phyloP scores from a whole-genome alignment of 495 filamentous ascomycete genomes.

The Aspergillus mulundensis region DNA sequence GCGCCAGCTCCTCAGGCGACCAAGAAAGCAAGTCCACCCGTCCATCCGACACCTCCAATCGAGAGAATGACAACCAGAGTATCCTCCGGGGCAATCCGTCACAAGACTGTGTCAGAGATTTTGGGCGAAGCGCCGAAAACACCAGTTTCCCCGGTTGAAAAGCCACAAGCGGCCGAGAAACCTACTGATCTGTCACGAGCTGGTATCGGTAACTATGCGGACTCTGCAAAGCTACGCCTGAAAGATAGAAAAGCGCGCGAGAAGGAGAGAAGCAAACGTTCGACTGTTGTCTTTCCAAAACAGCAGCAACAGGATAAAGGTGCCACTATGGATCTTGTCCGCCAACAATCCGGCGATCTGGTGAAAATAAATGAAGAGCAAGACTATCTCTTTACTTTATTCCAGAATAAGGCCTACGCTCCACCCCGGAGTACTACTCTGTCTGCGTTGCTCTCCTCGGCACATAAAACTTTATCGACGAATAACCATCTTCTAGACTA shows the following conservation, averaged over 20 bases:
- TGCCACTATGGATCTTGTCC: conserved; percentile 33
- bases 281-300: conserved; percentile 78
- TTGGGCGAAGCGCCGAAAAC: conserved; percentile 58
- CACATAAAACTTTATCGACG: conserved; percentile 79
- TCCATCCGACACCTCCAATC: conserved; percentile 28
- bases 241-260: conserved; percentile 54
- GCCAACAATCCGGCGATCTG: conserved; percentile 44
- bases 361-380: conserved; percentile 49
- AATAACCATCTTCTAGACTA: conserved; percentile 70
- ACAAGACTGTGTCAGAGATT: conserved; percentile 72
- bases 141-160: conserved; percentile 29
- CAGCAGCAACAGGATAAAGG: conserved; percentile 32
- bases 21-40: conserved; percentile 23
- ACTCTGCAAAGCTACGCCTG: conserved; percentile 48
- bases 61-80: conserved; percentile 62
- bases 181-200: conserved; percentile 24
- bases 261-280: conserved; percentile 61
- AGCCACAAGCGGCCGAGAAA: conserved; percentile 22
- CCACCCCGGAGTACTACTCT: conserved; percentile 57
- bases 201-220: conserved; percentile 33
- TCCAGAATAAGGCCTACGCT: conserved; percentile 62
- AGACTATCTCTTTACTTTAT: conserved; percentile 82
- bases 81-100: conserved; percentile 62
- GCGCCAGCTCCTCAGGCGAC: conserved; percentile 6
- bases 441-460: conserved; percentile 63